Conservation (phyloP, 176 grass and related monocot genomes). For the Luzula sylvatica region DNA sequence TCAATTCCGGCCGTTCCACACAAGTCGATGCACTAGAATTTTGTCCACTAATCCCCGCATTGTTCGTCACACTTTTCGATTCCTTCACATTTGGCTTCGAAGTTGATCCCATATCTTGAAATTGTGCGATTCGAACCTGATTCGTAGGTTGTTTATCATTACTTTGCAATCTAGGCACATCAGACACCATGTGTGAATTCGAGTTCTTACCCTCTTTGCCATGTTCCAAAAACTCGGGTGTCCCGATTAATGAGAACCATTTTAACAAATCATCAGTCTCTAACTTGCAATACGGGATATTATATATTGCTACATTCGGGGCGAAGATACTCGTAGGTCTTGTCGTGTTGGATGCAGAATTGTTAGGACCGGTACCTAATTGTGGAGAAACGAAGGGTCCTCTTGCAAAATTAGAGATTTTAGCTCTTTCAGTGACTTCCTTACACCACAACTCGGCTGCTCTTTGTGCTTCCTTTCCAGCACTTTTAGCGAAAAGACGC, state of each 20-base stretch:
- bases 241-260: constrained; percentile 9
- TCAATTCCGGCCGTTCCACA: not conserved
- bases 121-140: not conserved
- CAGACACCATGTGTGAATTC: not conserved
- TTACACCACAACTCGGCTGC: constrained; percentile 15
- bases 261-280: constrained; percentile 29
- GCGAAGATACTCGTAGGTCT: not conserved
- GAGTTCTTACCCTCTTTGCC: not conserved
- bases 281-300: constrained; percentile 12
- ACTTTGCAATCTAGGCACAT: not conserved
- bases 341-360: not conserved
- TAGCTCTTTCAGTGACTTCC: not conserved
- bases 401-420: not conserved
- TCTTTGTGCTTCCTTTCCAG: constrained; percentile 6
- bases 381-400: not conserved
- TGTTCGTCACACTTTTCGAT: not conserved
- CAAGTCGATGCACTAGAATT: not conserved
- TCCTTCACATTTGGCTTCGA: not conserved
- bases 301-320: not conserved
- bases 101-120: not conserved
- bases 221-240: not conserved
- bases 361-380: not conserved
- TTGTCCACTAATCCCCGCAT: not conserved
- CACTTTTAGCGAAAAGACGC: constrained; percentile 11
- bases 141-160: not conserved